Base-by-base conservation (phyloP, 208 protist species). In the Acanthamoeba pearcei region DNA sequence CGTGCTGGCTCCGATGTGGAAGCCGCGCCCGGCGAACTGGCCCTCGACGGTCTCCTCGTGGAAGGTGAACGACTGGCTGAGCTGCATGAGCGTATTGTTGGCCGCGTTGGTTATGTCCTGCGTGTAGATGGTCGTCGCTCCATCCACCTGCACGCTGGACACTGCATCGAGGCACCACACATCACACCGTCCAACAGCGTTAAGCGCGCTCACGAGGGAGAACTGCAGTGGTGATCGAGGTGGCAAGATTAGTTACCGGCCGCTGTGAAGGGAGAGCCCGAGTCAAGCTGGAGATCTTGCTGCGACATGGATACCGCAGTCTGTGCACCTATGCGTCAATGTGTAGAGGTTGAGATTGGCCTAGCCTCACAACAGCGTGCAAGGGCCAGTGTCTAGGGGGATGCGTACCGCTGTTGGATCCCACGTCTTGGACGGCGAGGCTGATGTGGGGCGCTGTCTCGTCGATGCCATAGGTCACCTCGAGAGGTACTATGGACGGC, bases 21-120 rank as follows among this genome's bases (percentile, higher is more conserved):
- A 66, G 60, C 60, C 60, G 60, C 60, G 60, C 17, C 60, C 60
- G 60, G 60, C 60, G 22, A 66, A 66, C 60, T n/a, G 60, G 60
- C 60, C 60, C 60, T 66, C 60, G 17, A 66, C 10, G 60, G 60
- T 24, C 10, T 66, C 60, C 60, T 66, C 60, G 60, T 66, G 60
- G 60, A 66, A 66, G 60, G 60, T 66, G 60, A 66, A 66, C 60
- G 22, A 66, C 60, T 66, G 60, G 60, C 60, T 66, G 60, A 66
- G 60, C 60, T 66, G 60, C 60, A 66, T 66, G 10, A 66, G 60
- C 60, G 60, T 66, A 17, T 8, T 15, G 60, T 24, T 66, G 60
- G 60, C 60, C 60, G 60, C 5, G 60, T 66, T 24, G 60, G 60
- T 66, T 5, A 66, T 27, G 60, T 8, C 10, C 60, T 66, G 60